Conservation (phyloP, 2,329 filamentous ascomycete species). For the Cladobotryum mycophilum region DNA sequence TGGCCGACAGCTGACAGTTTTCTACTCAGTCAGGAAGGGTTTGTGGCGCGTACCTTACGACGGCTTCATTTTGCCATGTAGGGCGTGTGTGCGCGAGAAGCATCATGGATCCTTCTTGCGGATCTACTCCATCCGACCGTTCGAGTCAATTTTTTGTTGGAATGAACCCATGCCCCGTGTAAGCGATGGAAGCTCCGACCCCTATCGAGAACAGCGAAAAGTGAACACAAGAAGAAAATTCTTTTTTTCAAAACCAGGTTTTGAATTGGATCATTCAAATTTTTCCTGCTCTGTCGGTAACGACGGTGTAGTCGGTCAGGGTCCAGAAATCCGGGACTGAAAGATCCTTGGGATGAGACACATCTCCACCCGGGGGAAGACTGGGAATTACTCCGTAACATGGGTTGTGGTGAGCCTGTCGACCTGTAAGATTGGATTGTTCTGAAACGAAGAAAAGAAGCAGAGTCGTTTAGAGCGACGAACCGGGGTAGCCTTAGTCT, state of each 20-base stretch:
- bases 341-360: too few species aligned
- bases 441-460: conserved; percentile 9
- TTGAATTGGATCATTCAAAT: too few species aligned
- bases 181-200: too few species aligned
- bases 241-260: background rate
- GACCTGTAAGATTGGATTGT: conserved; percentile 4
- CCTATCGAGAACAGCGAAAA: too few species aligned
- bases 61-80: background rate
- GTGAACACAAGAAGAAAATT: background rate
- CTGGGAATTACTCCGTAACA: conserved; percentile 2
- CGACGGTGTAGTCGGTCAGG: background rate
- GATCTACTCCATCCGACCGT: too few species aligned
- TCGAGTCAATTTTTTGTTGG: too few species aligned
- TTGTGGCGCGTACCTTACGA: background rate
- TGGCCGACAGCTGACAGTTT: too few species aligned
- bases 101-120: too few species aligned
- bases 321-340: too few species aligned
- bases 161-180: too few species aligned
- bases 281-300: background rate
- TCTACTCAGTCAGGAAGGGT: background rate
- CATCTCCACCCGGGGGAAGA: conserved; percentile 3
- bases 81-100: too few species aligned
- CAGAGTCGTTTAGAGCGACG: background rate
- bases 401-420: background rate
- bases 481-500: background rate